phyloP scores from a whole-genome alignment of 805 yeast genomes.

The Ogataea henricii region DNA sequence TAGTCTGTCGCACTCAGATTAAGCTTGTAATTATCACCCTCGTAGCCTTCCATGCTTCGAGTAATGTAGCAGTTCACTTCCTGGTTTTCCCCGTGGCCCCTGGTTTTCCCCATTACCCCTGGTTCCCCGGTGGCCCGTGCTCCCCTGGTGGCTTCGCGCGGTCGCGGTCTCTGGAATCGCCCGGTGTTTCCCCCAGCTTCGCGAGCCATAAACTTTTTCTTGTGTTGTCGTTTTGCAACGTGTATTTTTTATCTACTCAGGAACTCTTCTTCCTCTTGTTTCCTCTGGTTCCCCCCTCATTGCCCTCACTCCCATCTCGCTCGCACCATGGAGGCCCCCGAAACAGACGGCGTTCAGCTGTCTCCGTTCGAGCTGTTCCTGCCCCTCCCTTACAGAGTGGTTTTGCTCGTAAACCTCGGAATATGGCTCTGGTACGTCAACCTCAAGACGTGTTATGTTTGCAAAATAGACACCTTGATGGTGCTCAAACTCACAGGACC shows the following conservation, averaged over 20 bases:
- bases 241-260: neutral
- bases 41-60: no score
- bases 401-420: slow-evolving; percentile 51
- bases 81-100: no score
- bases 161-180: no score
- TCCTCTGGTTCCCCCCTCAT: neutral
- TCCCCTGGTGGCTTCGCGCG: no score
- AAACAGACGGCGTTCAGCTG: slow-evolving; percentile 3
- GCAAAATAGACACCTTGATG: slow-evolving; percentile 47
- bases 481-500: slow-evolving; percentile 38
- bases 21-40: neutral
- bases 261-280: neutral
- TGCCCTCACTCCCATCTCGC: neutral
- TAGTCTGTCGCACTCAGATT: no score
- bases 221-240: no score
- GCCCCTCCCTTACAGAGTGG: slow-evolving; percentile 55
- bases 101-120: no score
- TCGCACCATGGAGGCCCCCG: slow-evolving; percentile 1
- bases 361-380: slow-evolving; percentile 34
- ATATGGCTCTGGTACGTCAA: slow-evolving; percentile 55
- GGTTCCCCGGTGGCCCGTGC: no score
- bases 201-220: no score
- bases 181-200: no score
- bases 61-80: no score
- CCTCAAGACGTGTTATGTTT: slow-evolving; percentile 39